Evolutionary conservation across 805 yeast genomes (phyloP).

Genomic region (Nakazawaea sp.): DNA sequence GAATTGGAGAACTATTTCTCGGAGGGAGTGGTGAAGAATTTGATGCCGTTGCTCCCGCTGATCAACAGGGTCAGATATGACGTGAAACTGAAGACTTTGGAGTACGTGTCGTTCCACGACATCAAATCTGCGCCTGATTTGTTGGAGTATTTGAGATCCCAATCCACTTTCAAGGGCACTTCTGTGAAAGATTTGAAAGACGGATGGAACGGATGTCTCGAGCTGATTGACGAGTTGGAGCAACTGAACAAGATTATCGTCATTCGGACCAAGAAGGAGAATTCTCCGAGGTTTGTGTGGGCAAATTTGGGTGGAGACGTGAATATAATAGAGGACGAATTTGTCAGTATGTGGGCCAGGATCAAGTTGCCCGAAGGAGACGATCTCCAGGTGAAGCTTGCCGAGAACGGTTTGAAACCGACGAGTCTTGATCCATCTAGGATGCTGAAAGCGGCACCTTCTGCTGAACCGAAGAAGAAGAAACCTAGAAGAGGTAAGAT

Average conservation of each 20-base stretch:
- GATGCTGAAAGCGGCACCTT: conserved; percentile 52
- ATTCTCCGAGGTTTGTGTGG: conserved; percentile 90
- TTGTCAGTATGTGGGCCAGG: conserved; percentile 72
- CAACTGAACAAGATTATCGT: conserved; percentile 72
- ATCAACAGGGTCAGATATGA: conserved; percentile 74
- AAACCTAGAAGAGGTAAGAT: conserved; percentile 90
- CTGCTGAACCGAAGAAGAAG: conserved; percentile 65
- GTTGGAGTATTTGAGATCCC: conserved; percentile 64
- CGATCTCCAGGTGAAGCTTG: conserved; percentile 70
- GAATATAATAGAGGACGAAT: conserved; percentile 71
- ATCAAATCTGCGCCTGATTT: conserved; percentile 78
- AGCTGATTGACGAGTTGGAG: conserved; percentile 74
- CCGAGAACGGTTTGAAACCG: conserved; percentile 87
- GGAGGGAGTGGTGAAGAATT: conserved; percentile 50
- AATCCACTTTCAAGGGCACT: conserved; percentile 82
- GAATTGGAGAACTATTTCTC: conserved; percentile 65
- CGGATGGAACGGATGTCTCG: conserved; percentile 91
- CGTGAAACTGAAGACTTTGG: conserved; percentile 55
- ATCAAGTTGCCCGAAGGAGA: conserved; percentile 77
- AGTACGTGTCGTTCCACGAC: conserved; percentile 84
- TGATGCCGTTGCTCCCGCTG: conserved; percentile 65
- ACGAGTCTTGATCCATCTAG: conserved; percentile 97
- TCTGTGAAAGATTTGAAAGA: conserved; percentile 72
- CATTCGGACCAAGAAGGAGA: conserved; percentile 86
- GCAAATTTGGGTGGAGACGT: conserved; percentile 62